Evolutionary conservation across 2,329 filamentous ascomycete genomes (phyloP), one percentile per base, ranked within the genome.

Genomic region (Verticillium albo-atrum): DNA sequence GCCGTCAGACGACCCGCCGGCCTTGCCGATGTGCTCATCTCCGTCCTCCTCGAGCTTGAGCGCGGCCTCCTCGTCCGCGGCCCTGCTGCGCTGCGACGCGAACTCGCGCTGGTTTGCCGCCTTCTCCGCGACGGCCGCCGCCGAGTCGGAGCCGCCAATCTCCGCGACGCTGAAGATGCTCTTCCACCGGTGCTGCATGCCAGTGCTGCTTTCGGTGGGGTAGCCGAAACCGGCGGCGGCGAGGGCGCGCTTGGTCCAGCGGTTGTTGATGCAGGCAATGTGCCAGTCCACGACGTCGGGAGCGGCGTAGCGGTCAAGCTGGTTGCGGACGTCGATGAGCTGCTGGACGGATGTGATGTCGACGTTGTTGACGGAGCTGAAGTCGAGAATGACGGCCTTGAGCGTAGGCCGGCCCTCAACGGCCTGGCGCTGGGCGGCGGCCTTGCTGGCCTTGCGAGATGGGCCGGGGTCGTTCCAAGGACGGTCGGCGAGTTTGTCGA

Each of bases 381-480:
- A 96, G 72, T 98, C 95, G 23, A 98, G 83, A 61, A 98, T 93
- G 65, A 98, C 79, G n/a, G 94, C 93, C 71, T 91, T 92, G 56
- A 97, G 83, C 0, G 85, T 88, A 1, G 92, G 89, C 17, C 87
- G 78, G 60, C 78, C 70, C 6, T 75, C 17, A 78, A 67, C 62
- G 82, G 80, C 42, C 79, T 71, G 68, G n/a, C 56, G 56, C 54
- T 62, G 59, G 9, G 63, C 74, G 55, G 74, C 79, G 35, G 70
- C 73, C 58, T 68, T 75, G 69, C 72, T 86, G 71, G 67, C 68
- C 78, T 81, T 62, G 58, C 64, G 60, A 6, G 84, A 82, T 60
- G 91, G 90, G 56, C 92, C 92, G 0, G 94, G 91, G 70, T 97
- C 91, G 68, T 97, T 98, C 95, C 95, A 98, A 1, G 95, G 93